Conservation (phyloP, 495 filamentous ascomycete genomes). For the Trichoderma asperelloides region DNA sequence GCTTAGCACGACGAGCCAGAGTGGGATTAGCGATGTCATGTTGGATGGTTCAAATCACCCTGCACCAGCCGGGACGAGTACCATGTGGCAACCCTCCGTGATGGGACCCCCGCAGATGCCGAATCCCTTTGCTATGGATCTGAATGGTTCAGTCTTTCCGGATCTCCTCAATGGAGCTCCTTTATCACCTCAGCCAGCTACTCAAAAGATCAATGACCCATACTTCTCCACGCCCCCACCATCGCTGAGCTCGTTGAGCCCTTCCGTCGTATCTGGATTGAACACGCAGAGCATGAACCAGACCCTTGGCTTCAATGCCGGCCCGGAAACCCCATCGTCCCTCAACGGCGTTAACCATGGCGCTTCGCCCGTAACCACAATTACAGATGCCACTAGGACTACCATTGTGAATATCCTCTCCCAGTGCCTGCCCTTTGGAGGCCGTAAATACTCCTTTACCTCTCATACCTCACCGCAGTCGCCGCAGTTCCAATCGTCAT, state of each 20-base stretch:
- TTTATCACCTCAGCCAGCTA: conserved; percentile 51
- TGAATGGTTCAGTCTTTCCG: conserved; percentile 45
- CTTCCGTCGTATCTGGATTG: conserved; percentile 40
- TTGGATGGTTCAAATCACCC: conserved; percentile 68
- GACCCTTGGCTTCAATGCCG: conserved; percentile 50
- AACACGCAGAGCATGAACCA: conserved; percentile 47
- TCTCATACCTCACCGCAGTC: conserved; percentile 57
- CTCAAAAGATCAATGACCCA: conserved; percentile 43
- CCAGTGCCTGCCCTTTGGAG: conserved; percentile 63
- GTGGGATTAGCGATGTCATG: conserved; percentile 87
- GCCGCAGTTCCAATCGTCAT: conserved; percentile 32
- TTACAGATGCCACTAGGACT: conserved; percentile 89
- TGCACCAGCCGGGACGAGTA: conserved; percentile 34
- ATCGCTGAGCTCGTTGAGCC: conserved; percentile 56
- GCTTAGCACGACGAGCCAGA: conserved; percentile 86
- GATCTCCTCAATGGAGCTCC: conserved; percentile 52
- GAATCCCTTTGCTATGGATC: conserved; percentile 55
- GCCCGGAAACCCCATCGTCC: conserved; percentile 61
- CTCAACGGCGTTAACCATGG: conserved; percentile 53
- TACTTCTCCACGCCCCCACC: conserved; percentile 56
- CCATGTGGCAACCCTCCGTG: conserved; percentile 60
- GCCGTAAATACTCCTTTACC: conserved; percentile 69
- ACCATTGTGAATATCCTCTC: conserved; percentile 73
- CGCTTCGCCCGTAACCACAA: conserved; percentile 52
- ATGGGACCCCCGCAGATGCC: conserved; percentile 50